Base-by-base conservation (phyloP, 2,329 filamentous ascomycete genomes). In the Colletotrichum lentis region DNA sequence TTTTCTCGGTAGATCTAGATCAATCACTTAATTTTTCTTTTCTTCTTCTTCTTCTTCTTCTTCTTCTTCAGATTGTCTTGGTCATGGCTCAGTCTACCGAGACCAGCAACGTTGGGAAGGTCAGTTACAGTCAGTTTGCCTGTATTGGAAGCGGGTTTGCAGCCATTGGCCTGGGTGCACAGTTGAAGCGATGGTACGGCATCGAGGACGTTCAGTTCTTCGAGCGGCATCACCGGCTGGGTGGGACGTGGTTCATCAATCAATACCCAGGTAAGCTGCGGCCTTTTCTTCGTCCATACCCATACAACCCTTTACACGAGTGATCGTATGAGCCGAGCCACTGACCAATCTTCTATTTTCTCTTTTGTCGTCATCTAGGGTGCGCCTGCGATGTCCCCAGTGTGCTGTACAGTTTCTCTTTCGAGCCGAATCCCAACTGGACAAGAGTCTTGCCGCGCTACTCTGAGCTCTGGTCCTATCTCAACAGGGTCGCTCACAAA, bases 211-310 rank as follows among this genome's bases (percentile, higher is more conserved):
- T 90, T 71, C 80, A 80, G 44, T 82, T 91, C 73, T 90, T 90
- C 69, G 88, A 90, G 35, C 80, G 85, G 12, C 80, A 87, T 69
- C 77, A 80, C 6, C 82, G 82, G 7, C 79, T 90, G 44, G 88
- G 88, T 44, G 89, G 88, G 10, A 90, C 88, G 2, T 91, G 88
- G 88, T 83, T 82, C 76, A 83, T 83, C 53, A 90, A 90, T 74
- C 79, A 81, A 39, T 90, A 91, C 74, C 88, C 86, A 10, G 85
- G 84, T 75, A 77, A 74, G 60, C 22, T 6, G 43, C 5, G 4
- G 41, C 8, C 14, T 27, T 16, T 5, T 24, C 12, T 16, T 35
- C 4, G 20, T 4, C 16, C 27, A 6, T 10, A 5, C 1, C 27
- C 7, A 8, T 31, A 6, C 27, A 10, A 31, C 4, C 14, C 6